Base-by-base conservation (phyloP, 129 eudicot genomes). In the Sambucus nigra region DNA sequence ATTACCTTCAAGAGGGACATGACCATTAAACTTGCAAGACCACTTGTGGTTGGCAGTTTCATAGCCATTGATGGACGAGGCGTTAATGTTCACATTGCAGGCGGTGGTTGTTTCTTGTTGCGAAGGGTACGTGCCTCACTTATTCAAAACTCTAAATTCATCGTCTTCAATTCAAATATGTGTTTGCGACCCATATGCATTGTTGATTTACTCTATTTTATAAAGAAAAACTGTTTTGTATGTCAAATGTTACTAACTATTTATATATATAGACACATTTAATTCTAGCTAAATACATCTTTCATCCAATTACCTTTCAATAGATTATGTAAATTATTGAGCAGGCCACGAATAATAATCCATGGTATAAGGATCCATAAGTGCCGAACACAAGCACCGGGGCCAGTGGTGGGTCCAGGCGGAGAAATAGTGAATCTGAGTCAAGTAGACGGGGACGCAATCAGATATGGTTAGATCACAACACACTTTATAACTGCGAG, bases 391-490 rank as follows among this genome's bases (percentile, higher is more conserved):
- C 84, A 73, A 51, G 67, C 64, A 1, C 70, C 89, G 2, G 73
- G 78, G 21, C 52, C 67, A 5, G 76, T 81, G 12, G 62, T 70
- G 72, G 83, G 80, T 12, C 89, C 78, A 0, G 71, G 58, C 0
- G 47, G 49, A 33, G 52, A 62, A 47, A 29, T 81, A 5, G 60
- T 72, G 54, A 24, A 55, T 1, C 15, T 76, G 2, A 77, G 89
- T 16, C 48, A 53, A 11, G 69, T 51, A 12, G 84, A 81, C 28
- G 89, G 80, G 0, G 89, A 81, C 35, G 89, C 89, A 17, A 76
- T 81, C 28, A 67, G 89, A 69, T 81, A n/a, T 81, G 89, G 89
- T 58, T 81, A 17, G 89, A 81, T 55, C 89, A 76, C 59, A 81
- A 81, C 57, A 81, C 89, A 0, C 68, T 81, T 48, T 63, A 57